A percentile compares a stretch with the other conserved stretches of the same genome.
These are phyloP conservation scores for Myriosclerotinia curreyana DNA, from an alignment of 2,329 filamentous ascomycete genomes.

Conservation along the genomic window DNA sequence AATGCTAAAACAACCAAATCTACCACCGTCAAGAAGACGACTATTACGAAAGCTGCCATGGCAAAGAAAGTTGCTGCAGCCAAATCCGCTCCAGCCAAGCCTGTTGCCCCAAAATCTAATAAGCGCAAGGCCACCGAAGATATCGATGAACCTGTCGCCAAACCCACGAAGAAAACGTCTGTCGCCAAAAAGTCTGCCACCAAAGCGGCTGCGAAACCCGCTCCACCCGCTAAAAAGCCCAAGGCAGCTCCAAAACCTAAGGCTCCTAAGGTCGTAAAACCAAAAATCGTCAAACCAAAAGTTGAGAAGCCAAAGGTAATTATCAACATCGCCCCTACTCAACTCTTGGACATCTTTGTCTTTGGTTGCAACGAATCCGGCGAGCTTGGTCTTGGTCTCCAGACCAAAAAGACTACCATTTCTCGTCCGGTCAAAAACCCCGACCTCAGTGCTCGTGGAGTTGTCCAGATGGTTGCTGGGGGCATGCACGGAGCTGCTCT, in stretches of 20 bases:
- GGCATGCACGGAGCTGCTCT: conserved; percentile 78
- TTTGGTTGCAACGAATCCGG: conserved; percentile 76
- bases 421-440: conserved; percentile 69
- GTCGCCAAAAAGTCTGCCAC: conserved; percentile 1
- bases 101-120: conserved; percentile 17
- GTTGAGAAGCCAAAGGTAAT: conserved; percentile 18
- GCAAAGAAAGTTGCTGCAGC: conserved; percentile 10
- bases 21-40: conserved; percentile 15
- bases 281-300: conserved; percentile 13
- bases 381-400: conserved; percentile 74
- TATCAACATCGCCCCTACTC: conserved; percentile 60
- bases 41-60: conserved; percentile 2
- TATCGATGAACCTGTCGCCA: conserved; percentile 5
- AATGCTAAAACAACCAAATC: conserved; percentile 5
- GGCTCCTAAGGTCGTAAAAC: conserved; percentile 11
- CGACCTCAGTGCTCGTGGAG: conserved; percentile 56
- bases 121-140: conserved; percentile 20
- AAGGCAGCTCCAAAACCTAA: conserved; percentile 17
- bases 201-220: conserved; percentile 6
- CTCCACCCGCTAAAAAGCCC: not conserved
- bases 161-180: conserved; percentile 17
- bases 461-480: conserved; percentile 73
- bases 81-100: conserved; percentile 13
- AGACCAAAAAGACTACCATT: conserved; percentile 64
- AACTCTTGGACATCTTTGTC: conserved; percentile 69